phyloP scores from a whole-genome alignment of 305 asterid species.

The Andrographis paniculata region DNA sequence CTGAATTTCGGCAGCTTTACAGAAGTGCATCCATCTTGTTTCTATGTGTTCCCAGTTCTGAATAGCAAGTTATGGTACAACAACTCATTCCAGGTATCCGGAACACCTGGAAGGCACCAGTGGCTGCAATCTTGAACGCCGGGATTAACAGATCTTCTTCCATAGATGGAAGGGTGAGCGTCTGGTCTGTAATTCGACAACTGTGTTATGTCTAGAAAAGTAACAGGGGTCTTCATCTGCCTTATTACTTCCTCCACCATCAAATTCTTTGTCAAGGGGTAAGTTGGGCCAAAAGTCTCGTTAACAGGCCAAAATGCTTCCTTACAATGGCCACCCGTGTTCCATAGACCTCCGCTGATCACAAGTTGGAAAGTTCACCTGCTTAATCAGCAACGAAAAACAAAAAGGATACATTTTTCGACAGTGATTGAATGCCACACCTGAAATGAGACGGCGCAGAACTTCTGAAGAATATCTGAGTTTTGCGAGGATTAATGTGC shows the following conservation, averaged over 20 bases:
- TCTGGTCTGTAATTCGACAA: conserved; percentile 70
- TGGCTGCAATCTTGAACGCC: conserved; percentile 91
- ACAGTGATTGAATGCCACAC: conserved; percentile 32
- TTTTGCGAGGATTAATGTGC: conserved; percentile 51
- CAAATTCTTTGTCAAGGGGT: conserved; percentile 48
- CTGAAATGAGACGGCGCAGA: conserved; percentile 97
- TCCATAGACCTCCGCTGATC: conserved; percentile 83
- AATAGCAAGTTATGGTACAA: conserved; percentile 44
- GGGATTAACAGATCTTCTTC: conserved; percentile 33
- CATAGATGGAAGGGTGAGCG: conserved; percentile 85
- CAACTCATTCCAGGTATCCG: conserved; percentile 84
- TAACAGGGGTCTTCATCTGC: conserved; percentile 68
- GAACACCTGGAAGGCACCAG: conserved; percentile 99
- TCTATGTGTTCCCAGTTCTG: conserved; percentile 4
- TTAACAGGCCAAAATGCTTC: conserved; percentile 58
- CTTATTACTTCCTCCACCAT: conserved; percentile 46
- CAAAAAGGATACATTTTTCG: not conserved
- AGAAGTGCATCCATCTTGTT: not conserved
- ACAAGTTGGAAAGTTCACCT: conserved; percentile 3
- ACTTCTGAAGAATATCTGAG: conserved; percentile 78
- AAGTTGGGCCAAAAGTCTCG: conserved; percentile 22
- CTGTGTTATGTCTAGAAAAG: conserved; percentile 50
- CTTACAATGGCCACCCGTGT: conserved; percentile 82
- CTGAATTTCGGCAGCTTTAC: not conserved
- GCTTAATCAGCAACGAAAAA: conserved; percentile 7